Evolutionary conservation across 805 yeast genomes (phyloP).

Genomic region (Kodamaea laetipori): DNA sequence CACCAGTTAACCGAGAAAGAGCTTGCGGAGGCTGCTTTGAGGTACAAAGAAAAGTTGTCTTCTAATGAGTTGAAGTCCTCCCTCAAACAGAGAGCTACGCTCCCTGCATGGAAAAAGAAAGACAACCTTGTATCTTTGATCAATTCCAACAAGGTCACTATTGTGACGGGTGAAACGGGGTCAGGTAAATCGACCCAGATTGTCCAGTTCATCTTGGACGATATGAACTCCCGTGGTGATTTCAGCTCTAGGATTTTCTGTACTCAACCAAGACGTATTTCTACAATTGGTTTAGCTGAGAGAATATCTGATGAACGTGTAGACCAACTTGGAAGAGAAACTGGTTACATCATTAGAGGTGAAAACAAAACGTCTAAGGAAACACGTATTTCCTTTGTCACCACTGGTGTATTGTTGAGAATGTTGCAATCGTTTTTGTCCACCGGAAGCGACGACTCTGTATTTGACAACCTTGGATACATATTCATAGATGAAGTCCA

Average conservation of each 20-base stretch:
- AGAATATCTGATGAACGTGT: slow-evolving; percentile 85
- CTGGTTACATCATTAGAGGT: slow-evolving; percentile 90
- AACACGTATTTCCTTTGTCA: slow-evolving; percentile 83
- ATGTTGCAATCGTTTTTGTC: slow-evolving; percentile 65
- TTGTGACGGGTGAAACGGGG: slow-evolving; percentile 96
- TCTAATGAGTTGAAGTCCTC: slow-evolving; percentile 32
- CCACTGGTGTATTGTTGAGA: slow-evolving; percentile 88
- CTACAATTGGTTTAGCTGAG: slow-evolving; percentile 92
- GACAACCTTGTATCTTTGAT: slow-evolving; percentile 58
- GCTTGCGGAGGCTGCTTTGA: slow-evolving; percentile 5
- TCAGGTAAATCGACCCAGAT: slow-evolving; percentile 96
- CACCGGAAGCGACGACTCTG: slow-evolving; percentile 24
- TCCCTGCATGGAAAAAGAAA: slow-evolving; percentile 86
- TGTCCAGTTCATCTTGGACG: slow-evolving; percentile 84
- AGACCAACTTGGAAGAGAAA: slow-evolving; percentile 65
- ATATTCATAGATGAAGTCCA: slow-evolving; percentile 95
- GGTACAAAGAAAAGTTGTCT: slow-evolving; percentile 3
- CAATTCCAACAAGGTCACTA: slow-evolving; percentile 59
- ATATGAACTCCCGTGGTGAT: slow-evolving; percentile 50
- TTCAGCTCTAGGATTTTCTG: slow-evolving; percentile 68
- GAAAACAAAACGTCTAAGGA: slow-evolving; percentile 62
- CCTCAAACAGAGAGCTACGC: slow-evolving; percentile 46
- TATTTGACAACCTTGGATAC: slow-evolving; percentile 61
- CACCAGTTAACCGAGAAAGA: neutral
- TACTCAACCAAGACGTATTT: slow-evolving; percentile 95